These are phyloP conservation scores for Clarireedia monteithiana DNA, from an alignment of 2,329 filamentous ascomycete genomes.

Conservation along the genomic window DNA sequence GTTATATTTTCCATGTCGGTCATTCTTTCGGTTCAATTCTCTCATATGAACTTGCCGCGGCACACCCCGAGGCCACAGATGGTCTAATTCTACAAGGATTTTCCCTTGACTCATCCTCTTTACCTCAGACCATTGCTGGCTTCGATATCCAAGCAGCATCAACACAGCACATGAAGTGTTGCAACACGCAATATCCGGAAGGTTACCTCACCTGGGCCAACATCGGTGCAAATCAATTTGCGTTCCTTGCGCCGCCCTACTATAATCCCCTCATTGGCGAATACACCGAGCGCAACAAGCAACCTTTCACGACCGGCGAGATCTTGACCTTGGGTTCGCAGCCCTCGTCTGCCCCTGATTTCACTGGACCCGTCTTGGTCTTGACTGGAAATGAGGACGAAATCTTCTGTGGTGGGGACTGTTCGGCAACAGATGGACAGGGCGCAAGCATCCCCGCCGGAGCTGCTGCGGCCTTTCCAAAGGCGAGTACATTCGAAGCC, in stretches of 20 bases:
- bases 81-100: conserved; percentile 8
- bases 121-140: not conserved
- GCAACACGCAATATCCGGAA: not conserved
- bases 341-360: not conserved
- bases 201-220: conserved; percentile 7
- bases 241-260: not conserved
- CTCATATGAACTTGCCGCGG: not conserved
- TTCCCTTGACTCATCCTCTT: not conserved
- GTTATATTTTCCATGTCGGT: not conserved
- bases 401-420: conserved; percentile 2
- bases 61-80: conserved; percentile 1
- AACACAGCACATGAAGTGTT: not conserved
- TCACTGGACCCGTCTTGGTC: not conserved
- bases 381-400: not conserved
- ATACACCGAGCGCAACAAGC: not conserved
- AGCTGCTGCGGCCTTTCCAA: not conserved
- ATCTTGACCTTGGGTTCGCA: not conserved
- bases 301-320: not conserved
- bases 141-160: not conserved
- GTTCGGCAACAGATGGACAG: not conserved
- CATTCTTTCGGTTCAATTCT: conserved; percentile 5
- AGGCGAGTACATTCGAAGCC: not conserved
- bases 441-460: not conserved
- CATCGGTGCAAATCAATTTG: conserved; percentile 1
- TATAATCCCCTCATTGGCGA: not conserved